Percentiles rank a stretch among this genome's conserved stretches.
phyloP scores from a whole-genome alignment of 2,329 filamentous ascomycete species.

The Stromatinia cepivora region DNA sequence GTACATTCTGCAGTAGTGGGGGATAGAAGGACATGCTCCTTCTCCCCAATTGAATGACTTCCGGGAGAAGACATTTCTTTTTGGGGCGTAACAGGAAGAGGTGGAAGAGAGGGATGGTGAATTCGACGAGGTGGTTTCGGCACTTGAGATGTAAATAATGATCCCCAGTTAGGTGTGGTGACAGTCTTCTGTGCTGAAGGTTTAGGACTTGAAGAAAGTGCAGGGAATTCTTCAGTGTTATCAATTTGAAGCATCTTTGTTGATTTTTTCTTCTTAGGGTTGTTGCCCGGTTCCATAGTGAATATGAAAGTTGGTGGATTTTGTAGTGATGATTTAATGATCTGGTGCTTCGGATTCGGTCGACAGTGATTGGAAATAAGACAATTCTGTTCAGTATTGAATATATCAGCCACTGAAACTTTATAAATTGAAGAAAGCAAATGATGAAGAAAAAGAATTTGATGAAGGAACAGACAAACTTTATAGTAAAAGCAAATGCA shows the following conservation, averaged over 20 bases:
- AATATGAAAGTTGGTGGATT: background rate
- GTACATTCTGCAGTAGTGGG: slow-evolving; percentile 5
- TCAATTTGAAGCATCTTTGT: background rate
- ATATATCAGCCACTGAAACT: background rate
- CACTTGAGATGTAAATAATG: slow-evolving; percentile 10
- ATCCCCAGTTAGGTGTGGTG: background rate
- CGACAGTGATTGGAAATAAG: background rate
- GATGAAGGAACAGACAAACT: background rate
- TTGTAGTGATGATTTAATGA: too few species aligned
- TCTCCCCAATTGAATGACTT: background rate
- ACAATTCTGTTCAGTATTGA: background rate
- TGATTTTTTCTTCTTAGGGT: background rate
- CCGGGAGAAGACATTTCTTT: background rate
- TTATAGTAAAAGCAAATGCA: slow-evolving; percentile 8
- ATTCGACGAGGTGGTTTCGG: background rate
- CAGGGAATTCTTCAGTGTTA: slow-evolving; percentile 9
- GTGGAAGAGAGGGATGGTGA: background rate
- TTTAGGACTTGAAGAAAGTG: background rate
- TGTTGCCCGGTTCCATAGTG: background rate
- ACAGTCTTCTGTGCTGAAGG: background rate
- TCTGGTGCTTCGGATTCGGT: background rate
- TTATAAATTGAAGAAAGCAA: background rate
- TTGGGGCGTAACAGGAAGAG: background rate
- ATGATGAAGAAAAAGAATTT: background rate
- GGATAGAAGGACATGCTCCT: background rate